Conservation (phyloP, 2,329 filamentous ascomycete species). For the Lasiodiplodia theobromae region DNA sequence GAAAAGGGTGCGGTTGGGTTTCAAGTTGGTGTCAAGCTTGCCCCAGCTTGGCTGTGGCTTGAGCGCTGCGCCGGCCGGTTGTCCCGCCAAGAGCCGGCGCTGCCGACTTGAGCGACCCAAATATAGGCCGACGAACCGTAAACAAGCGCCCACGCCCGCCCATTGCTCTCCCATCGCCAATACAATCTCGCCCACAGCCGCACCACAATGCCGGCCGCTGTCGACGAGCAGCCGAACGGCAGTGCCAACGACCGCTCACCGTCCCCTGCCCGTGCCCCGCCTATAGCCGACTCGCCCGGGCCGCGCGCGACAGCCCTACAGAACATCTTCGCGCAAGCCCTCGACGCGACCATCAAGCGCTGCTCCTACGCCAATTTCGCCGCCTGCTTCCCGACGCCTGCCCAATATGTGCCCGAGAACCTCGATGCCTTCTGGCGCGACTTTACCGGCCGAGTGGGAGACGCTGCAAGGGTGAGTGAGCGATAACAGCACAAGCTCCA, state of each 20-base stretch:
- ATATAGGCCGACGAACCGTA: conserved; percentile 16
- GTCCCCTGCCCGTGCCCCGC: conserved; percentile 61
- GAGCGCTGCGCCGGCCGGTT: background rate
- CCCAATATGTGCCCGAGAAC: conserved; percentile 62
- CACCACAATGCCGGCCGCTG: conserved; percentile 41
- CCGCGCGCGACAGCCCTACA: conserved; percentile 66
- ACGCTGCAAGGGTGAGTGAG: conserved; percentile 56
- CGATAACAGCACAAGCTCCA: background rate
- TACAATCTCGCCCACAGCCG: background rate
- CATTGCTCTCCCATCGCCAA: conserved; percentile 10
- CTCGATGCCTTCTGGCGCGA: conserved; percentile 65
- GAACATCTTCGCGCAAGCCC: conserved; percentile 66
- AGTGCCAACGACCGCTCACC: conserved; percentile 49
- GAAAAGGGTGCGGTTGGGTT: conserved; percentile 13
- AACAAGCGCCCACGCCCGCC: conserved; percentile 25
- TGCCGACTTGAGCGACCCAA: conserved; percentile 13
- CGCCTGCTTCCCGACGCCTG: conserved; percentile 69
- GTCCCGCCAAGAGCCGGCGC: conserved; percentile 2
- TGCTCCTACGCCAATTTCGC: conserved; percentile 68
- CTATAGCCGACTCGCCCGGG: conserved; percentile 62
- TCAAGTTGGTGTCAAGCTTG: conserved; percentile 19
- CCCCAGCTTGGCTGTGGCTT: conserved; percentile 3
- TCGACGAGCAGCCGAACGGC: conserved; percentile 23
- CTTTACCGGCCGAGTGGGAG: conserved; percentile 65
- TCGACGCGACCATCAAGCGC: conserved; percentile 66